These are phyloP conservation scores for Amanita exitialis DNA, from an alignment of 768 basidiomycete species.

Conservation along the genomic window DNA sequence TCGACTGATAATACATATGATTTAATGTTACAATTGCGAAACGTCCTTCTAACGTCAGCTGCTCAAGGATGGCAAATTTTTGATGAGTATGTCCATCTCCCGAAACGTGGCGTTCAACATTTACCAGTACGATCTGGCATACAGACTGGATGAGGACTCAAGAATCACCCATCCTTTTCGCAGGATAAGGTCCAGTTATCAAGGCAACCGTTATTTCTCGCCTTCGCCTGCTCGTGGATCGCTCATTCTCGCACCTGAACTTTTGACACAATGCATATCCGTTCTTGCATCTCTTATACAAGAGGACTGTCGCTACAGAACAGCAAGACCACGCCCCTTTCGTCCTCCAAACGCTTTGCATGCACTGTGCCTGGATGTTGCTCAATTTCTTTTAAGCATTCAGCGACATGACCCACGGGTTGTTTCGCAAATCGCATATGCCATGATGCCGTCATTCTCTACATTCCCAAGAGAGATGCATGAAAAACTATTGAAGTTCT, in stretches of 20 bases:
- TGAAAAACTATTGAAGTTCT: constrained; percentile 53
- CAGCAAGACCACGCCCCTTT: constrained; percentile 45
- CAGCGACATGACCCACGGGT: constrained; percentile 42
- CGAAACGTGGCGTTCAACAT: neutral
- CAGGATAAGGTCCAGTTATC: constrained; percentile 31
- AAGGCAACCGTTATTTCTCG: constrained; percentile 41
- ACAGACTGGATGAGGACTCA: neutral
- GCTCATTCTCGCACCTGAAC: constrained; percentile 32
- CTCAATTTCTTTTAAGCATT: constrained; percentile 49
- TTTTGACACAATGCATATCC: constrained; percentile 50
- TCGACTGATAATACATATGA: constrained; percentile 60
- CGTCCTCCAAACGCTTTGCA: constrained; percentile 75
- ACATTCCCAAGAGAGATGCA: constrained; percentile 60
- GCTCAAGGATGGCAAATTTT: constrained; percentile 56
- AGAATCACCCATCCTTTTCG: constrained; percentile 21
- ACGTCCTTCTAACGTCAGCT: constrained; percentile 45
- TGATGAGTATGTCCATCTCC: constrained; percentile 26
- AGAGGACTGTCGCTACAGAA: constrained; percentile 66
- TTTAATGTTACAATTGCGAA: constrained; percentile 52
- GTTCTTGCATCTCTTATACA: constrained; percentile 53
- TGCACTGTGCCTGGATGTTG: constrained; percentile 59
- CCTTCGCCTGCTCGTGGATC: constrained; percentile 28
- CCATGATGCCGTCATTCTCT: constrained; percentile 65
- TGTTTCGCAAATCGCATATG: constrained; percentile 51
- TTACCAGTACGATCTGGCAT: neutral